These are phyloP conservation scores for Metschnikowia orientalis DNA, from an alignment of 805 yeast genomes.

Conservation along the genomic window DNA sequence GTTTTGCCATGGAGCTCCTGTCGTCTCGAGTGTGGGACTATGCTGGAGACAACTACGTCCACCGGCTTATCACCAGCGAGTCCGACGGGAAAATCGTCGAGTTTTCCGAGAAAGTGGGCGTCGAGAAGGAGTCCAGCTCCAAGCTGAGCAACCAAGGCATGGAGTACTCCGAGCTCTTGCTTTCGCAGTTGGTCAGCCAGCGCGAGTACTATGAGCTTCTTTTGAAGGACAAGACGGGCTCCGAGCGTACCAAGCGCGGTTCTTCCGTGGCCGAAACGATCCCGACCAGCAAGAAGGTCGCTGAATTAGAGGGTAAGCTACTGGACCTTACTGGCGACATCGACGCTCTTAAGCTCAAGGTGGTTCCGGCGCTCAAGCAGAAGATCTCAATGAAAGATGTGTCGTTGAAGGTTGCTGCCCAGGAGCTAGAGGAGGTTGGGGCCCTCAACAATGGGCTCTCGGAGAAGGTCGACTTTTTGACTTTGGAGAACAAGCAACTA, in stretches of 20 bases:
- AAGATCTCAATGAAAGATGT: slow-evolving; percentile 30
- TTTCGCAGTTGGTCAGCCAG: slow-evolving; percentile 82
- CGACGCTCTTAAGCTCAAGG: slow-evolving; percentile 20
- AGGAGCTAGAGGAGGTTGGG: slow-evolving; percentile 30
- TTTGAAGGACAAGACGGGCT: slow-evolving; percentile 20
- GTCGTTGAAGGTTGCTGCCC: slow-evolving; percentile 24
- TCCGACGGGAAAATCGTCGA: slow-evolving; percentile 89
- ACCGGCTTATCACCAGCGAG: slow-evolving; percentile 76
- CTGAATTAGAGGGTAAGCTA: slow-evolving; percentile 25
- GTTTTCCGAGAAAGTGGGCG: slow-evolving; percentile 39
- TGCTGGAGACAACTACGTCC: slow-evolving; percentile 87
- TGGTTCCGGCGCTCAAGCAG: slow-evolving; percentile 31
- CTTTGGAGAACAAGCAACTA: slow-evolving; percentile 25
- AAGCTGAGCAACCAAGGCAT: slow-evolving; percentile 20
- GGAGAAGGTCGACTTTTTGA: slow-evolving; percentile 32
- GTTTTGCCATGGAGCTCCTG: slow-evolving; percentile 83
- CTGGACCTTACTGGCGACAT: slow-evolving; percentile 18
- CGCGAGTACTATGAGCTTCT: slow-evolving; percentile 70
- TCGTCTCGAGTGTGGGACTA: slow-evolving; percentile 94
- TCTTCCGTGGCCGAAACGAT: slow-evolving; percentile 11
- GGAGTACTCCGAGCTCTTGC: slow-evolving; percentile 74
- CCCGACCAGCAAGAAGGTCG: slow-evolving; percentile 4
- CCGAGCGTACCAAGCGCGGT: slow-evolving; percentile 12
- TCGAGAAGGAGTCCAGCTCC: neutral
- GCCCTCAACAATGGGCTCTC: slow-evolving; percentile 38